Evolutionary conservation across 2,329 filamentous ascomycete species (phyloP).

Genomic region (Ceratocystis cubensis): DNA sequence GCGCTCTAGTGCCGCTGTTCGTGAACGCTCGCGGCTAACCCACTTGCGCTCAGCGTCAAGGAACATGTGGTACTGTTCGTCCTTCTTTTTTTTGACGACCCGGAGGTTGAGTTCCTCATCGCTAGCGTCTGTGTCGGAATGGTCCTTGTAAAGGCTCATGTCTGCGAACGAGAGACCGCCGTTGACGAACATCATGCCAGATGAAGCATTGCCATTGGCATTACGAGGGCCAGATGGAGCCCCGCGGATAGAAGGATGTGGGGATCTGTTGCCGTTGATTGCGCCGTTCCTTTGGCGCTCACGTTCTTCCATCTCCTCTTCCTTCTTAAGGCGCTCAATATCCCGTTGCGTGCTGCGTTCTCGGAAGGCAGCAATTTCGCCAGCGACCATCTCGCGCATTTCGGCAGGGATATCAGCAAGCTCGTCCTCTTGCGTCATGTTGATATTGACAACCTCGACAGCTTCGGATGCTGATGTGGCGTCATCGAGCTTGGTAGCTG

Average conservation of each 20-base stretch:
- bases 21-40: conserved; percentile 75
- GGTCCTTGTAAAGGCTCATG: conserved; percentile 38
- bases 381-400: conserved; percentile 88
- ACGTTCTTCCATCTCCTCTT: conserved; percentile 84
- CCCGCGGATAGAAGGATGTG: conserved; percentile 43
- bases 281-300: conserved; percentile 60
- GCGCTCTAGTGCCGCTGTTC: conserved; percentile 72
- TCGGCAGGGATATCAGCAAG: conserved; percentile 89
- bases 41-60: conserved; percentile 79
- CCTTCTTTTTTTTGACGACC: conserved; percentile 54
- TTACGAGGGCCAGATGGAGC: conserved; percentile 60
- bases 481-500: conserved; percentile 40
- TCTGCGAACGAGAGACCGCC: conserved; percentile 40
- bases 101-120: conserved; percentile 74
- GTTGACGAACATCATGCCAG: conserved; percentile 58
- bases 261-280: conserved; percentile 10
- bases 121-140: conserved; percentile 76
- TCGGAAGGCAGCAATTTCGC: conserved; percentile 86
- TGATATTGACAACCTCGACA: conserved; percentile 81
- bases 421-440: conserved; percentile 79
- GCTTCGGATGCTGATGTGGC: conserved; percentile 50
- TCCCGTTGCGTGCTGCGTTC: conserved; percentile 83
- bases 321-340: conserved; percentile 69
- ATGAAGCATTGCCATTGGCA: conserved; percentile 45
- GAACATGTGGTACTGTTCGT: conserved; percentile 69